Conservation (phyloP, 1,284 basidiomycete species). For the Bondarzewia mesenterica region DNA sequence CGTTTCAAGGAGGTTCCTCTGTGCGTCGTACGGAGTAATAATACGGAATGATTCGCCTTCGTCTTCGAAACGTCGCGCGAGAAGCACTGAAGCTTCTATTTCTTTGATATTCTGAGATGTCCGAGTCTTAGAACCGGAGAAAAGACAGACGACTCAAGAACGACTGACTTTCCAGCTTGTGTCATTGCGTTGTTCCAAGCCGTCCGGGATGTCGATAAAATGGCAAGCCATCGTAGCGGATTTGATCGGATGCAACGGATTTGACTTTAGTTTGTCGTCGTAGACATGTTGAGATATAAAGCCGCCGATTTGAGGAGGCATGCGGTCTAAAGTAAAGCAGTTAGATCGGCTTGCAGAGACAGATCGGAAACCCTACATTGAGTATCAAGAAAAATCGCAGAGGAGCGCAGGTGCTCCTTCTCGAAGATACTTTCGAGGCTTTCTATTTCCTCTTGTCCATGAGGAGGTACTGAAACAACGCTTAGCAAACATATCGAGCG, state of each 20-base stretch:
- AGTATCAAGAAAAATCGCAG: constrained; percentile 18
- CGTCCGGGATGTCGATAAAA: constrained; percentile 38
- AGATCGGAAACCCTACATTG: constrained; percentile 9
- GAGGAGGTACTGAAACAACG: constrained; percentile 10
- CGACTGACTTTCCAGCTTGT: constrained; percentile 37
- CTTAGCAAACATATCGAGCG: not conserved
- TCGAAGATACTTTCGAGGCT: constrained; percentile 12
- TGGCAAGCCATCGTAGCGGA: constrained; percentile 24
- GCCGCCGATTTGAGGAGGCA: constrained; percentile 68
- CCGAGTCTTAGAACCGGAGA: not conserved
- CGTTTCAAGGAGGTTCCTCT: constrained; percentile 35
- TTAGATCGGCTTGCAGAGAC: not conserved
- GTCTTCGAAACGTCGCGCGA: constrained; percentile 28
- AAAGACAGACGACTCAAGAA: not conserved
- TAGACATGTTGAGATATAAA: constrained; percentile 66
- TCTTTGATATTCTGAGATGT: constrained; percentile 19
- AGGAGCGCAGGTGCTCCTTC: constrained; percentile 5
- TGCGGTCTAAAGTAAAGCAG: constrained; percentile 42
- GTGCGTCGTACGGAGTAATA: constrained; percentile 49
- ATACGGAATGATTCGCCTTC: constrained; percentile 34
- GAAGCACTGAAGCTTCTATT: constrained; percentile 14
- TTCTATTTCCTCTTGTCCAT: constrained; percentile 7
- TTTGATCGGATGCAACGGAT: constrained; percentile 13
- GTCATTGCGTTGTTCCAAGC: constrained; percentile 29
- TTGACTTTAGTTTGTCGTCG: constrained; percentile 28